These are phyloP conservation scores for Ilex aquifolium DNA, from an alignment of 257 asterid genomes.

Conservation along the genomic window DNA sequence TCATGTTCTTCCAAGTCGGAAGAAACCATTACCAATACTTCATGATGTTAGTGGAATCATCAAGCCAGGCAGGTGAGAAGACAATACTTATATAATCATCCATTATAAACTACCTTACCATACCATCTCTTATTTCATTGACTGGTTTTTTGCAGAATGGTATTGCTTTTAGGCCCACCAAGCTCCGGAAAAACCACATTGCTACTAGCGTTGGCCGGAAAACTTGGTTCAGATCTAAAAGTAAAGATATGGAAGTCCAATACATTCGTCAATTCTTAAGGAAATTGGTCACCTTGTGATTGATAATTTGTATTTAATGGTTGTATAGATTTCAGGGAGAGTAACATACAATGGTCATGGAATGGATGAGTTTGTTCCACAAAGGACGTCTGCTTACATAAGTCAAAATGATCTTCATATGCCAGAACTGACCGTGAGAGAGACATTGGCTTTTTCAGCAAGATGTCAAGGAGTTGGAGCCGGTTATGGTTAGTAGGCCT, in stretches of 20 bases:
- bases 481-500: constrained; percentile 51
- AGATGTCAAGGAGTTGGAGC: constrained; percentile 93
- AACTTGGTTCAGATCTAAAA: constrained; percentile 57
- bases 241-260: constrained; percentile 27
- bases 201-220: constrained; percentile 84
- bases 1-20: constrained; percentile 55
- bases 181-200: constrained; percentile 86
- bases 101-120: not conserved
- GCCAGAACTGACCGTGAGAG: constrained; percentile 84
- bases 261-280: too few species aligned
- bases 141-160: constrained; percentile 43
- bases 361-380: constrained; percentile 78
- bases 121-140: not conserved
- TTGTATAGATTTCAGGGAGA: constrained; percentile 55
- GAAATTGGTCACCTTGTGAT: too few species aligned
- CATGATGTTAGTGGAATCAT: constrained; percentile 71
- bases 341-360: constrained; percentile 77
- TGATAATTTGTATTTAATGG: not conserved
- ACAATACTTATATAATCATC: too few species aligned
- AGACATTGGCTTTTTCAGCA: constrained; percentile 86
- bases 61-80: constrained; percentile 72
- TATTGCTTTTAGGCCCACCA: constrained; percentile 87
- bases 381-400: constrained; percentile 78
- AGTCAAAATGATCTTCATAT: constrained; percentile 88
- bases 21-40: constrained; percentile 70